Base-by-base conservation (phyloP, 805 yeast species). In the Torulaspora indica region DNA sequence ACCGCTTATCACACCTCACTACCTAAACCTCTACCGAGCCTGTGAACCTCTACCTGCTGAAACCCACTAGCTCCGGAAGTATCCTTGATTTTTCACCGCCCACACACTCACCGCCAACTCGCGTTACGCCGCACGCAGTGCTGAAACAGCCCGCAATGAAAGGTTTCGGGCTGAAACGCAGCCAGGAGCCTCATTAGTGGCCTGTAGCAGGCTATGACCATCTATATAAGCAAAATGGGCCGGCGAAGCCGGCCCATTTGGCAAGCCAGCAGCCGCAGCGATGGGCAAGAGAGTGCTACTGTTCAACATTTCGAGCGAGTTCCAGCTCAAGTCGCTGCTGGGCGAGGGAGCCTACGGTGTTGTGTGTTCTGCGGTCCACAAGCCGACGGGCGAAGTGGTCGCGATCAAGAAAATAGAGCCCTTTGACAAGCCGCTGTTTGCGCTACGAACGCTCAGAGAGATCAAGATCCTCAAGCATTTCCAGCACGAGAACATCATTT, bases 271-370 rank as follows among this genome's bases (percentile, higher is more conserved):
- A 10, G 6, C 31, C 14, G 23, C 24, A 36, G 10, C 20, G 24
- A 56, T 76, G 79, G 66, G 64, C 43, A 72, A 77, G 44, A 68
- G 68, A 45, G 71, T 77, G 40, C 69, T 78, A 2, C 68, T 78
- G 2, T 91, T 91, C 73, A 87, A 88, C 63, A 91, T 91, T 22
- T 81, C 90, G 23, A 85, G 84, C 49, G 89, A 86, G 58, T 91
- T 90, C 65, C 88, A 88, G 63, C 80, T 91, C 37, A 72, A 82
- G 40, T 88, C 86, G 53, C 77, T 91, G 12, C 81, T 91, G 1
- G 98, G 98, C 7, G 95, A 89, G 65, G 98, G 98, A 14, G 97
- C 98, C 0, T 91, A 91, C 61, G 98, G 98, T 5, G 80, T 90
- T 9, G 98, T 91, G 8, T 81, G 96, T 64, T 79, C 91, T 8